A percentile compares a stretch with the other conserved stretches of the same genome.
These are phyloP conservation scores for Diaporthe sp. DNA, from an alignment of 2,329 filamentous ascomycete species.

Conservation along the genomic window DNA sequence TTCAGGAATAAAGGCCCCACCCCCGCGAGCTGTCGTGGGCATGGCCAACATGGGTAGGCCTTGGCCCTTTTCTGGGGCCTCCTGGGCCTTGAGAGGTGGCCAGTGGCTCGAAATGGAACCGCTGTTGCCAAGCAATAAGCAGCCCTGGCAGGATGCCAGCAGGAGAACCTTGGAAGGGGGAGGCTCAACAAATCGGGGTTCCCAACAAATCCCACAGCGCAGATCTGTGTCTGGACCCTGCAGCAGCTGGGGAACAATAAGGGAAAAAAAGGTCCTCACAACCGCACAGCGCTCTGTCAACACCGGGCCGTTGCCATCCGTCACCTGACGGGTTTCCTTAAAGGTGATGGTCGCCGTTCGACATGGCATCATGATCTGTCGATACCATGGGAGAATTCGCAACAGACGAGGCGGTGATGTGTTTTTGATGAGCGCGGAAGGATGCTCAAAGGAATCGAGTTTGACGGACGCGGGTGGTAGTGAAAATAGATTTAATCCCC, in stretches of 20 bases:
- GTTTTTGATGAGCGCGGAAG: slow-evolving; percentile 22
- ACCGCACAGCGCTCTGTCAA: neutral
- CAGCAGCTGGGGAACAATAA: slow-evolving; percentile 12
- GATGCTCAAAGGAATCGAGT: neutral
- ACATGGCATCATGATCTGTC: slow-evolving; percentile 32
- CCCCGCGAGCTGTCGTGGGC: slow-evolving; percentile 13
- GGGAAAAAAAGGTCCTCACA: slow-evolving; percentile 6
- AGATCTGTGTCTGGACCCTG: slow-evolving; percentile 31
- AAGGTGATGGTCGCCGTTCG: neutral
- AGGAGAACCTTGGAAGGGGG: slow-evolving; percentile 24
- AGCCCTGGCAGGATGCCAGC: slow-evolving; percentile 1
- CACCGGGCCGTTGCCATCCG: neutral
- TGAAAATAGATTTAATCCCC: slow-evolving; percentile 21
- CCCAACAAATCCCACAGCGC: slow-evolving; percentile 40
- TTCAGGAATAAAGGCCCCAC: slow-evolving; percentile 4
- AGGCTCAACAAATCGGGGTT: slow-evolving; percentile 42
- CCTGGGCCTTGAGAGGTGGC: neutral
- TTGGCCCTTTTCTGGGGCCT: slow-evolving; percentile 8
- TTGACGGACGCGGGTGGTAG: slow-evolving; percentile 4
- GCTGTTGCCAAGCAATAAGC: slow-evolving; percentile 4
- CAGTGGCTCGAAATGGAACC: slow-evolving; percentile 16
- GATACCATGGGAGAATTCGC: neutral
- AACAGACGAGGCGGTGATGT: slow-evolving; percentile 7
- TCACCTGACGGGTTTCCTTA: slow-evolving; percentile 19
- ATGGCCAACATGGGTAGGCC: neutral